phyloP scores from a whole-genome alignment of 768 basidiomycete species.

The Kwoniella europaea region DNA sequence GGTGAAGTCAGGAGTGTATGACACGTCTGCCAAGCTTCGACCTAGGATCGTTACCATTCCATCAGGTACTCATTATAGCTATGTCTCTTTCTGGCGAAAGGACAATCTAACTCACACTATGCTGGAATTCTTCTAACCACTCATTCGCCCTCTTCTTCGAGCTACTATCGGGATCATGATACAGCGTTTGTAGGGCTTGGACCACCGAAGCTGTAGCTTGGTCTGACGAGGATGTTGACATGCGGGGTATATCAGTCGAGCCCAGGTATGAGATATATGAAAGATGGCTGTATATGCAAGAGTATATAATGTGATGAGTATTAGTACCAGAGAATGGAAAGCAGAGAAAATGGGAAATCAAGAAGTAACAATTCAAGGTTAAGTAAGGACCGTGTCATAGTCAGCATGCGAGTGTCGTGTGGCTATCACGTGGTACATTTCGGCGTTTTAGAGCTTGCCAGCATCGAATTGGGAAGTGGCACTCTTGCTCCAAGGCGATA shows the following conservation, averaged over 20 bases:
- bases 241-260: conserved; percentile 5
- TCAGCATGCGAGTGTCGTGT: too few relatives aligned
- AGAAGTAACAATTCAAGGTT: too few relatives aligned
- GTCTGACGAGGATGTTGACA: conserved; percentile 20
- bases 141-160: conserved; percentile 85
- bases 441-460: too few relatives aligned
- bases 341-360: too few relatives aligned
- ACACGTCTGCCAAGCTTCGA: conserved; percentile 94
- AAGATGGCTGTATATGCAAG: background rate
- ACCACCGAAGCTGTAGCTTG: conserved; percentile 43
- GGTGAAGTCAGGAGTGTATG: conserved; percentile 84
- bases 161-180: conserved; percentile 71
- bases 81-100: too few relatives aligned
- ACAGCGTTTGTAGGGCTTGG: conserved; percentile 58
- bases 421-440: too few relatives aligned
- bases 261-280: background rate
- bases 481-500: too few relatives aligned
- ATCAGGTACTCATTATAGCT: background rate
- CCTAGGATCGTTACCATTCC: conserved; percentile 62
- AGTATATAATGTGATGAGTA: too few relatives aligned
- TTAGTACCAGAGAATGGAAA: too few relatives aligned
- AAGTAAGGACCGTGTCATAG: too few relatives aligned
- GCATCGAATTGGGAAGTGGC: too few relatives aligned
- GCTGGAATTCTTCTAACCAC: conserved; percentile 98
- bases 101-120: conserved; percentile 78